Base-by-base conservation (phyloP, 768 basidiomycete genomes). In the Wakefieldia striispora region DNA sequence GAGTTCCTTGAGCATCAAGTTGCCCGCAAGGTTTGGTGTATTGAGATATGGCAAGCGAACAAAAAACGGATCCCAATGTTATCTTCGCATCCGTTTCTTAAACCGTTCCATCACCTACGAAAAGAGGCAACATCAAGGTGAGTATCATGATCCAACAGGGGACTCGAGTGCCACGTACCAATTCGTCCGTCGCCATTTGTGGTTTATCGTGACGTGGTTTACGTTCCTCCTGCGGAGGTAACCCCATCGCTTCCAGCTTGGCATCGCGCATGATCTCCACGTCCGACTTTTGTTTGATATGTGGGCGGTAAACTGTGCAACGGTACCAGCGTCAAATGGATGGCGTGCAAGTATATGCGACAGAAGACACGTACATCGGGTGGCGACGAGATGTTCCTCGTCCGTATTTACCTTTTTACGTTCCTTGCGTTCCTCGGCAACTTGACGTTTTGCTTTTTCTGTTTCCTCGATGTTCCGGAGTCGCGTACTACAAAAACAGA, bases 381-480 rank as follows among this genome's bases (percentile, higher is more conserved):
- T 80, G 10, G 91, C 88, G 10, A 85, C 86, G 35, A 95, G 81
- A 63, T 93, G 90, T 44, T 84, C 88, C 60, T 93, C 91, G 46
- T 92, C 91, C 14, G 73, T 74, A 21, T 72, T 75, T 17, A 62
- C 54, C 50, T 72, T 76, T 61, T 80, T 82, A 20, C 76, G 72
- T 12, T 84, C 81, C 42, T 83, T 78, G 20, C 81, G 79, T 50
- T 81, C 83, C 56, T 92, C 91, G 1, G 83, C 84, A 20, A 94
- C 88, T 11, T 80, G 75, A 1, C 93, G 80, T 68, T 97, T 98
- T 1, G 95, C 95, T 57, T 91, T 95, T 66, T 98, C 97, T 0
- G 95, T 99, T 43, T 94, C 92, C 64, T 97, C 94, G 47, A 99
- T 99, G 63, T 97, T 99, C 71, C 88, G 85, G 47, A 99, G 73